Base-by-base conservation (phyloP, 352 stramenopile genomes). In the Globisporangium rhizosaccharum region DNA sequence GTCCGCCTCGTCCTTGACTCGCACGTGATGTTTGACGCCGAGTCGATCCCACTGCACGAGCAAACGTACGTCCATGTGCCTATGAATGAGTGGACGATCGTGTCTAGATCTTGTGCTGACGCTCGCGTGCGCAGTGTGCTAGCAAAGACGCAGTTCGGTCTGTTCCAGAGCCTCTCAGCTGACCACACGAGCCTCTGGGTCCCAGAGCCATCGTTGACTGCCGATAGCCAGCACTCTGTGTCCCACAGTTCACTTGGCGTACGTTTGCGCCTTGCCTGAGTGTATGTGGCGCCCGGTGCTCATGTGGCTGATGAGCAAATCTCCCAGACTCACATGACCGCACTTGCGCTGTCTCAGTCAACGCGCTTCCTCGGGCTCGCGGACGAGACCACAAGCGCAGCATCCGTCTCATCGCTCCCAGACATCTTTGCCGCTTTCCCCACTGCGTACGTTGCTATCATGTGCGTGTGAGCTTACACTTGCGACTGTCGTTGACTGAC, bases 1-100 rank as follows among this genome's bases (percentile, higher is more conserved):
- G 54, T 80, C 30, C 67, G 65, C 2, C 61, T 88, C 28, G 45
- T 87, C 18, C 56, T 69, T 4, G 68, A 69, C 10, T 75, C 71
- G 41, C 59, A 59, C 18, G 49, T 41, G 42, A 60, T 75, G 18
- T 81, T 75, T 59, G 33, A 71, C 37, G 63, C 72, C n/a, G 39
- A 76, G 15, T 66, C 69, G 20, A 36, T 85, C 2, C 65, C 67
- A 9, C 47, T 87, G 30, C 56, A 70, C 48, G 56, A 73, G 30
- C 23, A 75, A 23, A 61, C 54, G 80, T 90, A 41, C 41, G 68
- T 64, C 15, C 3, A 1, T 12, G 10, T 15, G 46, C 20, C 28
- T 2, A 9, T 49, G 44, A 11, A n/a, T 23, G 45, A 14, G 10
- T 14, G 7, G 30, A 9, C 30, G 30, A 36, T 36, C 30, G 30